Evolutionary conservation across 495 filamentous ascomycete genomes (phyloP).

Genomic region (Clohesyomyces aquaticus): DNA sequence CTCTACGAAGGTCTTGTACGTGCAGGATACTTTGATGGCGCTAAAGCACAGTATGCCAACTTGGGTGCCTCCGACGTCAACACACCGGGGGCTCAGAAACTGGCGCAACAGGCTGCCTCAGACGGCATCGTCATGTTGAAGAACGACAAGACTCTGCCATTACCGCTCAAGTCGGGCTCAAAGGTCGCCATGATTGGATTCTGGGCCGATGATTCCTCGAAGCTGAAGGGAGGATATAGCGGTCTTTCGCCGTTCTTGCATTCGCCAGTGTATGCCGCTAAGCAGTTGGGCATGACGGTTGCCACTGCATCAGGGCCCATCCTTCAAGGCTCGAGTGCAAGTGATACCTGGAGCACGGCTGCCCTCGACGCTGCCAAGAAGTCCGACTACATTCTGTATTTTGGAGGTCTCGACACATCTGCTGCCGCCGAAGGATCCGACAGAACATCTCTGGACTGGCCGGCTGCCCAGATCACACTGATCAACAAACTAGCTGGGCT

Average conservation of each 20-base stretch:
- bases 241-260: constrained; percentile 60
- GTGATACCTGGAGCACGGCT: constrained; percentile 36
- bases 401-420: constrained; percentile 61
- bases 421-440: constrained; percentile 60
- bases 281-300: constrained; percentile 50
- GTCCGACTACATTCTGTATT: constrained; percentile 61
- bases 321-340: too few relatives aligned
- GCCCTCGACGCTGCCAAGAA: constrained; percentile 54
- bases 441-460: constrained; percentile 60
- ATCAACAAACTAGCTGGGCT: constrained; percentile 54
- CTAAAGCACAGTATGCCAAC: background rate
- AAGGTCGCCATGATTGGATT: constrained; percentile 61
- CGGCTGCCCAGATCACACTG: constrained; percentile 58
- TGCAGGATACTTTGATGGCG: constrained; percentile 14
- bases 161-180: constrained; percentile 45
- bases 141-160: constrained; percentile 53
- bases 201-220: constrained; percentile 61
- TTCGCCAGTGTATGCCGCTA: constrained; percentile 55
- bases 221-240: constrained; percentile 64
- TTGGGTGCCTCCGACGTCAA: constrained; percentile 19
- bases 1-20: constrained; percentile 27
- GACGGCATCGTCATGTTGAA: constrained; percentile 29
- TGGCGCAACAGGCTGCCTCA: constrained; percentile 8
- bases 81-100: background rate
- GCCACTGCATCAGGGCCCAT: constrained; percentile 50